phyloP scores from a whole-genome alignment of 345 rosid species.

The Conringia planisiliqua region DNA sequence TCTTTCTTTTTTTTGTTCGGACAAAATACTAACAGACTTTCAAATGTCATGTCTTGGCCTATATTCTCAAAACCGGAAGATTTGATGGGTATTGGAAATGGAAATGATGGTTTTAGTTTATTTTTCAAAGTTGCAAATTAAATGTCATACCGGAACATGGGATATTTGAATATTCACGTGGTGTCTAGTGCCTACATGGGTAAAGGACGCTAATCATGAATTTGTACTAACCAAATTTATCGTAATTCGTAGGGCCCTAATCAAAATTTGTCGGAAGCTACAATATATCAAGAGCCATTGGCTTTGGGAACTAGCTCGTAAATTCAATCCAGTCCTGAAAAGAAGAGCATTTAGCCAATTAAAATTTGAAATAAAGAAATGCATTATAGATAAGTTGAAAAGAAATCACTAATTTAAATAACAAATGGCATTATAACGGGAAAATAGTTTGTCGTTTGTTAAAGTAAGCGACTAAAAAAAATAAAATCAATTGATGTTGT shows the following conservation, averaged over 20 bases:
- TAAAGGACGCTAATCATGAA: neutral
- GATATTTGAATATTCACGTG: neutral
- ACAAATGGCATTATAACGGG: neutral
- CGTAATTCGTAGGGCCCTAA: neutral
- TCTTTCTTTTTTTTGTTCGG: neutral
- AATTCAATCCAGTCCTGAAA: neutral
- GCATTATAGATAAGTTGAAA: neutral
- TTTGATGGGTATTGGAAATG: neutral
- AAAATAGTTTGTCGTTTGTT: neutral
- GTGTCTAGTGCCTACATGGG: neutral
- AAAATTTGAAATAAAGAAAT: neutral
- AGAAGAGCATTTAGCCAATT: neutral
- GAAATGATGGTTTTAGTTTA: neutral
- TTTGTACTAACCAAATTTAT: neutral
- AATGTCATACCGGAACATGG: neutral
- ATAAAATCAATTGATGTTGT: neutral
- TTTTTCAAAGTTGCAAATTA: neutral
- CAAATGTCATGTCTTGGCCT: neutral
- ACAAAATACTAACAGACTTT: neutral
- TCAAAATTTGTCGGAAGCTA: neutral
- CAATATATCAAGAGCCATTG: too few species aligned
- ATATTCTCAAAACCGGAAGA: neutral
- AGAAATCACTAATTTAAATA: neutral
- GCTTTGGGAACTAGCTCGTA: neutral
- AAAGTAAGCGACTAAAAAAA: neutral